phyloP scores from a whole-genome alignment of 176 grass and related monocot species.

The Luzula sylvatica region DNA sequence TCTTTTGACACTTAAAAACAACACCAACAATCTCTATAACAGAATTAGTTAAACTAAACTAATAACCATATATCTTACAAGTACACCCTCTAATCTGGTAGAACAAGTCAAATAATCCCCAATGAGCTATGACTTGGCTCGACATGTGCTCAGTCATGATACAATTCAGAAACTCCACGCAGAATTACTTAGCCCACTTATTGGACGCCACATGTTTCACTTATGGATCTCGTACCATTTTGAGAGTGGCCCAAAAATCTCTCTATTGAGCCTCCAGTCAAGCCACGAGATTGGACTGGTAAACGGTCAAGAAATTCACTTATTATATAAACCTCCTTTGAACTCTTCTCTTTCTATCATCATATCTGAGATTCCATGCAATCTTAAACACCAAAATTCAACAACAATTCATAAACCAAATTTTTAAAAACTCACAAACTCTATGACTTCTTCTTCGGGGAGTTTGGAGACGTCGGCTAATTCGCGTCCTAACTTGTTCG shows the following conservation, averaged over 20 bases:
- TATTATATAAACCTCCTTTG: constrained; percentile 34
- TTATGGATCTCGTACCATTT: constrained; percentile 4
- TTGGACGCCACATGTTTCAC: neutral
- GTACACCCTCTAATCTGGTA: constrained; percentile 4
- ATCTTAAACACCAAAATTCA: neutral
- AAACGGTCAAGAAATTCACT: constrained; percentile 65
- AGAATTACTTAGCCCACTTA: neutral
- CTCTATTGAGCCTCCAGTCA: constrained; percentile 48
- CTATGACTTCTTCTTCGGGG: constrained; percentile 65
- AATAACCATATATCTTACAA: constrained; percentile 20
- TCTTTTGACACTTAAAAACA: too few species aligned
- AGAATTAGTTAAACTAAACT: too few species aligned
- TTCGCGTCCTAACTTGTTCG: constrained; percentile 30
- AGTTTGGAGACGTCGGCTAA: constrained; percentile 55
- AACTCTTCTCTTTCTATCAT: constrained; percentile 31
- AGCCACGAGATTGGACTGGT: constrained; percentile 88
- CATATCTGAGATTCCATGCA: neutral
- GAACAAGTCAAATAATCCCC: constrained; percentile 68
- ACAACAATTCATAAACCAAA: neutral
- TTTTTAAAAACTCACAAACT: constrained; percentile 3
- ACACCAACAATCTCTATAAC: too few species aligned
- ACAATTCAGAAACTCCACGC: constrained; percentile 24
- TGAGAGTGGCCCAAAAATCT: neutral
- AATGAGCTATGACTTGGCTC: constrained; percentile 18
- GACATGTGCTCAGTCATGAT: constrained; percentile 15